Base-by-base conservation (phyloP, 2,329 filamentous ascomycete genomes). In the Leptographium procerum region DNA sequence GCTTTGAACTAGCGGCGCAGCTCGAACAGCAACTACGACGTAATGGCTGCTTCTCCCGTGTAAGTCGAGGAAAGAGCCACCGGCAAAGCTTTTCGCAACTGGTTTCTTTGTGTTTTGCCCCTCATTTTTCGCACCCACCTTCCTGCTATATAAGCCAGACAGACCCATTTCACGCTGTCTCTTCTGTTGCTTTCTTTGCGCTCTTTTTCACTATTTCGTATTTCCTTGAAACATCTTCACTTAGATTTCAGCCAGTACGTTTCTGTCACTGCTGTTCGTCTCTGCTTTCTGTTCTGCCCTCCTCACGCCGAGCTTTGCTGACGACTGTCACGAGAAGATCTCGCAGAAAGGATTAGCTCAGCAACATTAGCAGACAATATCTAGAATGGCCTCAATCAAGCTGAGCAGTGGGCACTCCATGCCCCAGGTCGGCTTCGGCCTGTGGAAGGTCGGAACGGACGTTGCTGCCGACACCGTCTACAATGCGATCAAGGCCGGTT, bases 371-470 rank as follows among this genome's bases (percentile, higher is more conserved):
- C 16, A 43, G n/a, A 28, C 10, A 33, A 33, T 26, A 16, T 48
- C 45, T 28, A 56, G 16, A 56, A 71, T 73, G 66, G 70, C 75
- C 58, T 81, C 72, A 60, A 75, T 85, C 70, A 85, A 84, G 74
- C 80, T 86, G 62, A 85, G 75, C 73, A 83, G 77, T 71, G 83
- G 84, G 72, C 69, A 80, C 66, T 77, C 87, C 66, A 89, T 89
- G 86, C 86, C 86, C 68, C 81, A 86, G 70, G 85, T 89, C 64
- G 86, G 86, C 71, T 88, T 88, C 69, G 86, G 86, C 60, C 80
- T 92, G 65, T 94, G 89, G 89, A 94, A 94, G 77, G 87, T 94
- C 64, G 83, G 83, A 71, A 87, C 87, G 65, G 80, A 82, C 57
- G 84, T 82, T 58, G 85, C 82, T 68, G 84, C 88, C 66, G 87